Evolutionary conservation across 345 rosid genomes (phyloP).

Genomic region (Hevea brasiliensis): DNA sequence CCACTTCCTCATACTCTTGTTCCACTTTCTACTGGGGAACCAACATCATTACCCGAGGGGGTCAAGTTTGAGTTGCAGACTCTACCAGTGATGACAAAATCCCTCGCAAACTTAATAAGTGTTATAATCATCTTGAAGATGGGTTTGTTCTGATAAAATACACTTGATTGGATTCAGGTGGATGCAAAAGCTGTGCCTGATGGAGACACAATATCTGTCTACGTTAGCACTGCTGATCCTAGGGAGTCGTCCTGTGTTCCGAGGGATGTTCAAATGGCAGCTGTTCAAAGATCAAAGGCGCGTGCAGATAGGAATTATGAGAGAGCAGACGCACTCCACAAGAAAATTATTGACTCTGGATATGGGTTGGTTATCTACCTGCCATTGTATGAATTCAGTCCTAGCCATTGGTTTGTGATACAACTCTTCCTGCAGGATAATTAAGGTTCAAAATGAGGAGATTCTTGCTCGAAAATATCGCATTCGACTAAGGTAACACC

Average conservation of each 20-base stretch:
- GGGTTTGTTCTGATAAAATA: slow-evolving; percentile 5
- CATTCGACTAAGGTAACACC: slow-evolving; percentile 57
- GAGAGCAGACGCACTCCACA: slow-evolving; percentile 60
- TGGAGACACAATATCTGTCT: slow-evolving; percentile 79
- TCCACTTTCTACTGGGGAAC: slow-evolving; percentile 39
- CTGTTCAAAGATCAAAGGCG: slow-evolving; percentile 57
- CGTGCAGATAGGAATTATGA: slow-evolving; percentile 54
- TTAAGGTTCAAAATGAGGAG: slow-evolving; percentile 49
- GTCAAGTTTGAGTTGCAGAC: slow-evolving; percentile 60
- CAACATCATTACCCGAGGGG: slow-evolving; percentile 49
- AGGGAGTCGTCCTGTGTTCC: slow-evolving; percentile 67
- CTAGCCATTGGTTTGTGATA: neutral
- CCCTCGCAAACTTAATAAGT: neutral
- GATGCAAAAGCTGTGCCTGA: slow-evolving; percentile 72
- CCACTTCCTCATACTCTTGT: slow-evolving; percentile 49
- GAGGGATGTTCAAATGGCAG: slow-evolving; percentile 52
- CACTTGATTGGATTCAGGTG: slow-evolving; percentile 52
- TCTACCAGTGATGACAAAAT: slow-evolving; percentile 54
- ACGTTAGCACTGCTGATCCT: slow-evolving; percentile 55
- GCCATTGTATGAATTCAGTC: neutral
- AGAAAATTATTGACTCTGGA: slow-evolving; percentile 60
- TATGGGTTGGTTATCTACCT: slow-evolving; percentile 48
- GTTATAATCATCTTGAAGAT: neutral
- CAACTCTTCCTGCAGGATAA: slow-evolving; percentile 34
- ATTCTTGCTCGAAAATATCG: slow-evolving; percentile 75